Evolutionary conservation across 208 protist genomes (phyloP), one percentile per base, ranked within the genome.

Genomic region (Acanthamoeba culbertsoni): DNA sequence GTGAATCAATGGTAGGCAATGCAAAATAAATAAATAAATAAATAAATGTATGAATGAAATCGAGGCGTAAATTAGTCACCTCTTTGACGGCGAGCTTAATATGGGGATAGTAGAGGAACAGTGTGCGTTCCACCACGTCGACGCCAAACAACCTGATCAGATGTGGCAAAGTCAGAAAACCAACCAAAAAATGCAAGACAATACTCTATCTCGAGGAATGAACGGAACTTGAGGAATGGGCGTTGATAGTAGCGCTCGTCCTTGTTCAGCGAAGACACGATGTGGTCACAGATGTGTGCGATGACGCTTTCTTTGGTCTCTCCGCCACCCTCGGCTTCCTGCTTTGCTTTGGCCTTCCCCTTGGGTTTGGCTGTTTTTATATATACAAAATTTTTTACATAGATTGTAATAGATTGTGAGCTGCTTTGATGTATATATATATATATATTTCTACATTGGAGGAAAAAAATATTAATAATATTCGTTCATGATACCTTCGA

Each of bases 281-380:
- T 57, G 53, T 89, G 79, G 40, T 89, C 79, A n/a, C 79, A 89
- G 8, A 89, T 63, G 46, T 89, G 46, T 7, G 79, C 79, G 23
- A 89, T 89, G 10, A 43, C 51, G 23, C 79, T 48, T 48, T 89
- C 79, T 37, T 89, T 57, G 33, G 79, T 89, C 20, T 89, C 79
- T 8, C n/a, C 31, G 31, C 6, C 16, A n/a, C 23, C 53, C 20
- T 89, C 51, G 3, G 33, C 53, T 8, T 89, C 33, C 16, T 89
- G 26, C 26, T 89, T 77, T 28, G 65, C 28, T 8, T 84, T 35
- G 8, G 3, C 23, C 23, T 57, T 57, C 26, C 1, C 43, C 37
- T 33, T 84, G 12, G n/a, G 51, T 31, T 62, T 65, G 35, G n/a
- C 45, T 63, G 28, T 51, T n/a, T n/a, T n/a, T n/a, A n/a, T n/a